These are phyloP conservation scores for Paratinospora sagittata DNA, from an alignment of 164 flowering plant species.

Conservation along the genomic window DNA sequence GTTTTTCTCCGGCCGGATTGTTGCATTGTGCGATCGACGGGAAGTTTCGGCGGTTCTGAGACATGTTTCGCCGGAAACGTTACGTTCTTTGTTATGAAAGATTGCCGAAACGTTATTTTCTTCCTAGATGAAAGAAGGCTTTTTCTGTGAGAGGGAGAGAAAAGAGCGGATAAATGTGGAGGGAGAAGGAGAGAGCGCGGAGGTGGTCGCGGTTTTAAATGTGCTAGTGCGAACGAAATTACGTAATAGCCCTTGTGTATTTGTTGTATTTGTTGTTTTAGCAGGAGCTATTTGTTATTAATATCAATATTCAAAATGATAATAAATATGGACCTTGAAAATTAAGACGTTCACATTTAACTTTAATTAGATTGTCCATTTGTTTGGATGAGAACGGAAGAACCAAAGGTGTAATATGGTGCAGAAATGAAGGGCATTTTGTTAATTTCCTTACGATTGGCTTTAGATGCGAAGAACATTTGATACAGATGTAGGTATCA, in stretches of 20 bases:
- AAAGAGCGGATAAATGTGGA: background rate
- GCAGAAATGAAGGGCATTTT: too few species aligned
- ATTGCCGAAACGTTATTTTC: background rate
- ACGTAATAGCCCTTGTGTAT: background rate
- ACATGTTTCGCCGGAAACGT: conserved; percentile 13
- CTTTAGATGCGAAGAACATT: too few species aligned
- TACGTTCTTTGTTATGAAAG: background rate
- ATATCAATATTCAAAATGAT: too few species aligned
- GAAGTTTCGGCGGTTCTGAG: conserved; percentile 16
- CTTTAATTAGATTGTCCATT: too few species aligned
- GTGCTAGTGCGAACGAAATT: background rate
- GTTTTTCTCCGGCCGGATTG: conserved; percentile 12
- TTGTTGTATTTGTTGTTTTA: background rate
- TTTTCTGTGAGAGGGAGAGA: background rate
- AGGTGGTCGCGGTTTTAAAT: conserved; percentile 4
- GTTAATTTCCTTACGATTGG: too few species aligned
- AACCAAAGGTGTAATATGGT: too few species aligned
- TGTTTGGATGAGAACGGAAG: too few species aligned
- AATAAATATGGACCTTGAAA: background rate
- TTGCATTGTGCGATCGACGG: conserved; percentile 38
- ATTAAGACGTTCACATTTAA: background rate
- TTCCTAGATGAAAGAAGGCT: background rate
- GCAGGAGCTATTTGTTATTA: too few species aligned
- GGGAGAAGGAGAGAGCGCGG: background rate
- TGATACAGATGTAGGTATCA: too few species aligned